Conservation (phyloP, 2,329 filamentous ascomycete species). For the Curvularia sp. region DNA sequence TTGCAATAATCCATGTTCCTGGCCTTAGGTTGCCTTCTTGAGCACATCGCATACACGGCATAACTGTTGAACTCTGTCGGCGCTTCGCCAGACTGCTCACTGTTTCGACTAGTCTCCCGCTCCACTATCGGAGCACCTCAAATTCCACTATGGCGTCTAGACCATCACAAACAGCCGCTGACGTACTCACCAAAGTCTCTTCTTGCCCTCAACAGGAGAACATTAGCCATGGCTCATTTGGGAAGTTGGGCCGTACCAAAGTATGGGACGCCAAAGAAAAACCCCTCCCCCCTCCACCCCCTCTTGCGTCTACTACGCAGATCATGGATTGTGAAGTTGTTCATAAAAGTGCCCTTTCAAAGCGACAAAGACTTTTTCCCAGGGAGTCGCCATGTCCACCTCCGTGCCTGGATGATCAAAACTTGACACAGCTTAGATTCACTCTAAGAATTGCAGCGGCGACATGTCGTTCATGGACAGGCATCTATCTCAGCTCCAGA, state of each 20-base stretch:
- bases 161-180: constrained; percentile 24
- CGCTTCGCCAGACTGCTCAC: constrained; percentile 34
- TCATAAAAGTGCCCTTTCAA: background rate
- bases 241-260: constrained; percentile 1
- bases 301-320: background rate
- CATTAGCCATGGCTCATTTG: constrained; percentile 9
- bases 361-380: background rate
- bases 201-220: constrained; percentile 6
- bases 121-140: constrained; percentile 5
- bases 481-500: background rate
- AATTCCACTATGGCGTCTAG: constrained; percentile 23
- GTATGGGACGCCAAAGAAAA: background rate
- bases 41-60: constrained; percentile 16
- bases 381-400: background rate
- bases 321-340: background rate
- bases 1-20: constrained; percentile 13
- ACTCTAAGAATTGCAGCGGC: background rate
- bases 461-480: background rate
- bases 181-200: constrained; percentile 18
- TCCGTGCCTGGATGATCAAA: background rate
- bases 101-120: constrained; percentile 23
- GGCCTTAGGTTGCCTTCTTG: constrained; percentile 10
- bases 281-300: background rate
- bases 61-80: constrained; percentile 22
- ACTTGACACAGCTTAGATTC: background rate